Percentiles rank a stretch among this genome's conserved stretches.
These are phyloP conservation scores for Magnusiomyces magnusii DNA, from an alignment of 1,139 yeast genomes.

Conservation along the genomic window DNA sequence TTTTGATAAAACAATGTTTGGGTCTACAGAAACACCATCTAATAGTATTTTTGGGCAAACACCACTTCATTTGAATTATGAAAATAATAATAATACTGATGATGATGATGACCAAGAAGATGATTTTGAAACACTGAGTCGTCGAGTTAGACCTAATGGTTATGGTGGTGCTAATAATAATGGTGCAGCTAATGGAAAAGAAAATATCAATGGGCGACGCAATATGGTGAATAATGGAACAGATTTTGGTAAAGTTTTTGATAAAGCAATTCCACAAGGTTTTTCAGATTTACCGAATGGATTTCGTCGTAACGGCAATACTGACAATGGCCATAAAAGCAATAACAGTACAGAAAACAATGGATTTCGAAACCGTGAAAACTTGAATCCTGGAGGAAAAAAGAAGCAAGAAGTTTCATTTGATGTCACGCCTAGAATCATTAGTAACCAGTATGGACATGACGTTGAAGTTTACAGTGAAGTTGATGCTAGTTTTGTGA, in stretches of 20 bases:
- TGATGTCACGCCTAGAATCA: constrained; percentile 2
- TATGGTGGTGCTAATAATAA: no score
- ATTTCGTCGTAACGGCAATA: background rate
- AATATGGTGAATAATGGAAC: background rate
- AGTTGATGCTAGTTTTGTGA: background rate
- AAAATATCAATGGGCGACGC: background rate
- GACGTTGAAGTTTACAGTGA: background rate
- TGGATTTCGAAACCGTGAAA: background rate
- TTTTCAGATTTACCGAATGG: background rate
- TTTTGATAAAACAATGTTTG: background rate
- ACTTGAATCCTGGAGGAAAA: background rate
- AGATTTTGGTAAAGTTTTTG: background rate
- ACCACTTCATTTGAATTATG: background rate
- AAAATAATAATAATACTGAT: no score
- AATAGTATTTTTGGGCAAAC: background rate
- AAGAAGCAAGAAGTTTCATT: constrained; percentile 5
- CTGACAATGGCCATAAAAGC: background rate
- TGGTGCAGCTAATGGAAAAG: background rate
- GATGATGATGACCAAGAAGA: no score
- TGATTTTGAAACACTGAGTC: no score
- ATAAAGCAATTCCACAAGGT: background rate
- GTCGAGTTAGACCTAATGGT: no score
- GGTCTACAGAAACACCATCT: background rate
- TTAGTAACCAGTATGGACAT: background rate
- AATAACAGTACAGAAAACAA: background rate